Percentiles rank a stretch among this genome's conserved stretches.
Evolutionary conservation across 208 protist genomes (phyloP).

Genomic region (Chromosphaera perkinsii): DNA sequence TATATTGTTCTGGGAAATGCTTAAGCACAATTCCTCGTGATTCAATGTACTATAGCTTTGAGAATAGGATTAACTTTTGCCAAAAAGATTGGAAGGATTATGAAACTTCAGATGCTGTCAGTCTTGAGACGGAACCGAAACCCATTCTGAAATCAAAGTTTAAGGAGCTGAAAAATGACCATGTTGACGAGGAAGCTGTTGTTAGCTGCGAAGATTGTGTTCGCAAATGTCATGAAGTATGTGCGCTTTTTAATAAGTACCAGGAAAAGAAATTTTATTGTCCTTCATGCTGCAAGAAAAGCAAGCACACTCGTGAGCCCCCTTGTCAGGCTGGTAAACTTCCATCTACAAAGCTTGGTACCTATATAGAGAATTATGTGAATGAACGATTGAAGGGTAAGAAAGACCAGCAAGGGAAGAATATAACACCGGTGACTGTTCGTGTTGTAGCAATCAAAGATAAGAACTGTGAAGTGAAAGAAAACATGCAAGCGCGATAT

Average conservation of each 20-base stretch:
- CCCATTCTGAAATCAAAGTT: background rate
- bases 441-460: conserved; percentile 5
- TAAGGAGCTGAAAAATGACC: background rate
- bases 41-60: background rate
- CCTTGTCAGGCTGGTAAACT: background rate
- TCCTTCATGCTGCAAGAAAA: background rate
- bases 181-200: conserved; percentile 1
- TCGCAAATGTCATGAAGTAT: conserved; percentile 4
- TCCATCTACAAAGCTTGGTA: conserved; percentile 1
- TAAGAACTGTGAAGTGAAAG: background rate
- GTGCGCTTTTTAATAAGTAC: conserved; percentile 1
- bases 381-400: background rate
- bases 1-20: conserved; percentile 4
- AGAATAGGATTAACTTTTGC: too few relatives aligned
- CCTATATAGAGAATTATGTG: conserved; percentile 4
- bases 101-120: too few relatives aligned
- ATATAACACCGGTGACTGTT: background rate
- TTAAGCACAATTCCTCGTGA: conserved; percentile 6
- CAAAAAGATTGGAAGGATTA: too few relatives aligned
- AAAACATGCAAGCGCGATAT: background rate
- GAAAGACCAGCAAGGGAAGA: background rate
- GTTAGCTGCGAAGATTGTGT: conserved; percentile 5
- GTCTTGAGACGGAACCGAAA: background rate
- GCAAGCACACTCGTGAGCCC: background rate
- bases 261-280: conserved; percentile 1